Percentiles rank a stretch among this genome's conserved stretches.
phyloP scores from a whole-genome alignment of 352 stramenopile genomes.

The Globisporangium middletonii region DNA sequence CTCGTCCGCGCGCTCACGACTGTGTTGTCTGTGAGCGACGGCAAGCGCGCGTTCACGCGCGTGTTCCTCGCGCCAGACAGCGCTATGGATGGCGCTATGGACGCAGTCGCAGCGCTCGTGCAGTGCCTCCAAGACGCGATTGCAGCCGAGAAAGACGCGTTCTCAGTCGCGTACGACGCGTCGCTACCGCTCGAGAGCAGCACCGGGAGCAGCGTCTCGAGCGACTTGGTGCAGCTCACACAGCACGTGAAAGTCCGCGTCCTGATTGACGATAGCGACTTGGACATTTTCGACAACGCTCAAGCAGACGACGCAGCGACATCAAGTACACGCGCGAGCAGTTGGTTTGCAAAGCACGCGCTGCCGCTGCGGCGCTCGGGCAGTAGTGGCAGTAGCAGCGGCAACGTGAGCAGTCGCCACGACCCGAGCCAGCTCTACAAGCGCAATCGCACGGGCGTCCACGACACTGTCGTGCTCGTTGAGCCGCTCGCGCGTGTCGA shows the following conservation, averaged over 20 bases:
- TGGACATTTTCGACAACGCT: conserved; percentile 38
- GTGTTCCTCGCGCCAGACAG: conserved; percentile 17
- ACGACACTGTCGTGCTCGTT: conserved; percentile 69
- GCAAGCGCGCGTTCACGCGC: conserved; percentile 28
- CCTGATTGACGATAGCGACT: conserved; percentile 35
- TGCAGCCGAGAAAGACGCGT: conserved; percentile 53
- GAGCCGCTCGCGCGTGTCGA: conserved; percentile 70
- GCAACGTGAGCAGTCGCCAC: neutral
- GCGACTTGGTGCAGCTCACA: conserved; percentile 53
- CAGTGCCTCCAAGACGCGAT: conserved; percentile 52
- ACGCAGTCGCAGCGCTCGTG: conserved; percentile 20
- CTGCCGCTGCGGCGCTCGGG: conserved; percentile 8
- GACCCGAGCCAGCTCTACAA: conserved; percentile 16
- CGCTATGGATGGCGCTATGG: neutral
- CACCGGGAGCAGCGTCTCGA: conserved; percentile 21
- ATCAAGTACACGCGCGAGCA: conserved; percentile 7
- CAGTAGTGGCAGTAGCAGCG: neutral
- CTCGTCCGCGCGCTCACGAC: conserved; percentile 38
- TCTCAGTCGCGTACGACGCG: conserved; percentile 22
- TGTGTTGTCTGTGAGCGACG: conserved; percentile 21
- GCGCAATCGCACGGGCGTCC: conserved; percentile 32
- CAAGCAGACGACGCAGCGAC: conserved; percentile 31
- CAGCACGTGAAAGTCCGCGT: conserved; percentile 76
- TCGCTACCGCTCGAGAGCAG: neutral
- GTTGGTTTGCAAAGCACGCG: conserved; percentile 22